A percentile compares a stretch with the other conserved stretches of the same genome.
These are phyloP conservation scores for Colletotrichum sp. DNA, from an alignment of 2,329 filamentous ascomycete species.

Conservation along the genomic window DNA sequence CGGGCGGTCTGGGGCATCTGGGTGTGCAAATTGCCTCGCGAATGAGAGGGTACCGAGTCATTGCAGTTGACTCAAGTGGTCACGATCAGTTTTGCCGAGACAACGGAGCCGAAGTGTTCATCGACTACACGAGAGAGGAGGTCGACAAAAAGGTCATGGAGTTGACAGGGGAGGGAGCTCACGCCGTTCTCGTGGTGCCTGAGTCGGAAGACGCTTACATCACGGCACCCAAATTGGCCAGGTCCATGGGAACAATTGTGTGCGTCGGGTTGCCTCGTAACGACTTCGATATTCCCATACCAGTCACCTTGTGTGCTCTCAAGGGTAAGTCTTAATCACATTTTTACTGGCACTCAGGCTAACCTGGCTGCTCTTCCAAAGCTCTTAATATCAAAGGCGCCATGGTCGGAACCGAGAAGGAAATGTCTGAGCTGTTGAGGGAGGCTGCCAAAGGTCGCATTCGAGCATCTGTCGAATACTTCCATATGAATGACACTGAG, in stretches of 20 bases:
- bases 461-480: not conserved
- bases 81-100: constrained; percentile 26
- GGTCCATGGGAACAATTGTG: constrained; percentile 30
- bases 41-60: constrained; percentile 25
- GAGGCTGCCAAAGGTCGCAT: not conserved
- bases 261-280: constrained; percentile 29
- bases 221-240: constrained; percentile 25
- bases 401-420: not conserved
- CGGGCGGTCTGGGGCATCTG: constrained; percentile 36
- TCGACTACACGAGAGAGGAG: constrained; percentile 29
- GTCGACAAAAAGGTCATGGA: constrained; percentile 26
- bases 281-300: constrained; percentile 30
- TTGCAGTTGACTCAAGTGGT: constrained; percentile 32
- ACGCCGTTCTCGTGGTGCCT: constrained; percentile 30
- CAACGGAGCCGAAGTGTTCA: constrained; percentile 29
- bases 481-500: not conserved
- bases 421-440: not conserved
- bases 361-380: not conserved
- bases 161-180: constrained; percentile 30
- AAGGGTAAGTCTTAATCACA: not conserved
- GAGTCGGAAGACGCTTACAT: constrained; percentile 29
- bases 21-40: constrained; percentile 34
- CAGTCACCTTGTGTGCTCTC: not conserved
- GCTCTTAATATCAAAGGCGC: constrained; percentile 16
- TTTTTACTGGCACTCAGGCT: accelerated